Percentiles rank a stretch among this genome's conserved stretches.
phyloP scores from a whole-genome alignment of 768 basidiomycete genomes.

The Mrakia gelida region DNA sequence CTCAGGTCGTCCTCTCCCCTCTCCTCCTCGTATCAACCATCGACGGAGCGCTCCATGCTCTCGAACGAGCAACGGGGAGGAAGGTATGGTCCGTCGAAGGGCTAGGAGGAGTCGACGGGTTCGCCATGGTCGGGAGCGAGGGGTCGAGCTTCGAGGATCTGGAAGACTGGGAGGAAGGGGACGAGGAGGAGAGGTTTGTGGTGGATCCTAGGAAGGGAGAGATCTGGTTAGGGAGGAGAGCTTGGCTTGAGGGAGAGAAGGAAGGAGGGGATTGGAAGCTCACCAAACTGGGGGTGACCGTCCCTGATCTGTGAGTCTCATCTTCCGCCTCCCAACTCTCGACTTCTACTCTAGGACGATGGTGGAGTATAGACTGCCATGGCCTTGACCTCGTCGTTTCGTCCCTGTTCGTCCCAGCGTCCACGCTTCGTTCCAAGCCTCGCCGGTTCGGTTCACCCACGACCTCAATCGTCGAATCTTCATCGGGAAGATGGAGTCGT shows the following conservation, averaged over 20 bases:
- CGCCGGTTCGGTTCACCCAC: conserved; percentile 67
- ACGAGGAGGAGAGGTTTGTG: conserved; percentile 25
- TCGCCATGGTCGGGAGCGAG: conserved; percentile 23
- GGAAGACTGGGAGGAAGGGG: conserved; percentile 50
- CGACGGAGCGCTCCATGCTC: conserved; percentile 89
- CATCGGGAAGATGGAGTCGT: conserved; percentile 86
- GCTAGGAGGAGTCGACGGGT: conserved; percentile 38
- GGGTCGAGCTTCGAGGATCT: conserved; percentile 47
- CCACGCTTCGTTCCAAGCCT: conserved; percentile 29
- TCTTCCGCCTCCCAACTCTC: too few species aligned
- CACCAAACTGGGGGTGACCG: conserved; percentile 83
- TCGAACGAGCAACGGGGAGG: conserved; percentile 78
- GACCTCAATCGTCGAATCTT: conserved; percentile 62
- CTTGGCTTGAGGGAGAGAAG: neutral
- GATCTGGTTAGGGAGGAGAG: conserved; percentile 12
- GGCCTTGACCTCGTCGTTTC: too few species aligned
- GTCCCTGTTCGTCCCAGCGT: conserved; percentile 1
- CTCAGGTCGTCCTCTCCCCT: conserved; percentile 12
- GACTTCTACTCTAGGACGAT: too few species aligned
- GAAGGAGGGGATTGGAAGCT: conserved; percentile 44
- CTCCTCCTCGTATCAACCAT: conserved; percentile 84
- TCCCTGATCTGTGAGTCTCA: conserved; percentile 69
- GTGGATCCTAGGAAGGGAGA: conserved; percentile 26
- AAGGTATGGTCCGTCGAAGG: conserved; percentile 80
- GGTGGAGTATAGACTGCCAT: too few species aligned